Evolutionary conservation across 371 early-diverging fungal species (phyloP), one percentile per base, ranked within the genome.

Genomic region (Saksenaea oblongispora): DNA sequence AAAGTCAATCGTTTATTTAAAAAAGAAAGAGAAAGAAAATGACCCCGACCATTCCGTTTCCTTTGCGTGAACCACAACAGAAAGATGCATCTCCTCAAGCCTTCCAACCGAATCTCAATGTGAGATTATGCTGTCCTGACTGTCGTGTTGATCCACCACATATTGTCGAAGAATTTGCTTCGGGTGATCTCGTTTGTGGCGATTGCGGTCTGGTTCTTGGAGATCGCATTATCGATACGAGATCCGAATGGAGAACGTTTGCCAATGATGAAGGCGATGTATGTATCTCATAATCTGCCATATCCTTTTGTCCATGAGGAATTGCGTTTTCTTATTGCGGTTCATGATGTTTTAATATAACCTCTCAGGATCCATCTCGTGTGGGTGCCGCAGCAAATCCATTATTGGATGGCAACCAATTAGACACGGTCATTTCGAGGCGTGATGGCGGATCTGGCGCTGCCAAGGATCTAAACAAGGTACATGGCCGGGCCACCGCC

Each of bases 221-320:
- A 41, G 93, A 97, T 78, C 87, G 98, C 56, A 95, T 99, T 63
- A 97, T 99, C 59, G 99, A 99, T 78, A 98, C 99, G 11, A 86
- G 98, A 22, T 94, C 96, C 7, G 99, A 99, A 78, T 99, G 99
- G 99, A 91, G 99, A 67, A 98, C 97, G 0, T 99, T 99, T 82
- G 89, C 93, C 51, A 94, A 96, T 78, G 96, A 95, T 66, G 94
- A 91, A 66, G 94, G 93, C 54, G 96, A 95, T 73, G 82, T 82
- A 82, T 70, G 79, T 75, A 42, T 55, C 56, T 27, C 18, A 22
- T 24, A 55, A 15, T 63, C 31, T 28, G 27, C 36, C 41, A 54
- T 44, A 14, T 59, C 34, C 31, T 26, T 59, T 57, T 47, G 14
- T 22, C 26, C 28, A 31, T 11, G 37, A 8, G 14, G 34, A 34